phyloP scores from a whole-genome alignment of 306 rosid genomes.

The Gleditsia sinensis region DNA sequence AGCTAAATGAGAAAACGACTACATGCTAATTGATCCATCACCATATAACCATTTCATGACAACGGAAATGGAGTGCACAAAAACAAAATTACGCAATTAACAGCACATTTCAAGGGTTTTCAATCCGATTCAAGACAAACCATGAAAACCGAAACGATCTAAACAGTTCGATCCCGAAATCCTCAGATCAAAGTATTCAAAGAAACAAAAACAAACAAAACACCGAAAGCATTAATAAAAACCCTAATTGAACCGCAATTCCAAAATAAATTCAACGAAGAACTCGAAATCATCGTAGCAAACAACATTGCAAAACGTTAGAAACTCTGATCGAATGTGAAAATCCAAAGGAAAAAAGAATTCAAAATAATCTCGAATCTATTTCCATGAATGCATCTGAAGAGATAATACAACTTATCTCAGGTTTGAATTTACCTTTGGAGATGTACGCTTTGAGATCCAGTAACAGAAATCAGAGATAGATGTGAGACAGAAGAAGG shows the following conservation, averaged over 20 bases:
- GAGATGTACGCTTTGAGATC: slow-evolving; percentile 48
- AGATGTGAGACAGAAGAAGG: neutral
- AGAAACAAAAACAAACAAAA: neutral
- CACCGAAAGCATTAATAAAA: neutral
- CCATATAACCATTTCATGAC: slow-evolving; percentile 10
- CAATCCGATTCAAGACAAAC: neutral
- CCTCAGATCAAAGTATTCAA: slow-evolving; percentile 30
- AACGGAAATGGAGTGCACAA: slow-evolving; percentile 22
- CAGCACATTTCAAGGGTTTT: neutral
- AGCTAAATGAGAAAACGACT: neutral
- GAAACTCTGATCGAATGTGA: neutral
- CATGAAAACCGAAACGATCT: slow-evolving; percentile 43
- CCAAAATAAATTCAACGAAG: neutral
- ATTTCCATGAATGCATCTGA: neutral
- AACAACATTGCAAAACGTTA: neutral
- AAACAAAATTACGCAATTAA: neutral
- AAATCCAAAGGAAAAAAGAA: neutral
- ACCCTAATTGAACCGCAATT: neutral
- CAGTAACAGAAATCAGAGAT: slow-evolving; percentile 13
- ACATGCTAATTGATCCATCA: slow-evolving; percentile 23
- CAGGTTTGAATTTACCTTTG: slow-evolving; percentile 51
- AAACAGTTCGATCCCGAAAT: slow-evolving; percentile 19
- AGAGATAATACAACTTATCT: slow-evolving; percentile 32
- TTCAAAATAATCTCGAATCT: neutral
- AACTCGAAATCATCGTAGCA: neutral